A percentile compares a stretch with the other conserved stretches of the same genome.
Evolutionary conservation across 108 stramenopile genomes (phyloP).

Genomic region (Pseudonitzschia delicatissima): DNA sequence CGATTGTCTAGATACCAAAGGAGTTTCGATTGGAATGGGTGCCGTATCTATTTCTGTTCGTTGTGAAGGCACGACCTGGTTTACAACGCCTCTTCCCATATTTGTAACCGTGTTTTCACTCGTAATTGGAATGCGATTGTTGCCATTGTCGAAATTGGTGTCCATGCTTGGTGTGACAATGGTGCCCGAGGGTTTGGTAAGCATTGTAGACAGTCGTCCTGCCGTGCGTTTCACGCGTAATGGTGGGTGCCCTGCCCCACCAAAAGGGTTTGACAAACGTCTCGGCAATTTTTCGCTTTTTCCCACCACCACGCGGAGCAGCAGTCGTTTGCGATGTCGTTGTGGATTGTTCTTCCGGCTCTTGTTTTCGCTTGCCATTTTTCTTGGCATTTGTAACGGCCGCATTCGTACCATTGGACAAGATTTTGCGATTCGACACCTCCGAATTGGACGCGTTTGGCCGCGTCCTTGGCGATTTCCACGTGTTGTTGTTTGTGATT

Average conservation of each 20-base stretch:
- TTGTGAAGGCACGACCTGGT: neutral
- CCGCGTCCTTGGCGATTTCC: neutral
- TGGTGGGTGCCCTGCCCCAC: too few species aligned
- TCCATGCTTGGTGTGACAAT: neutral
- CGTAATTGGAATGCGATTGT: neutral
- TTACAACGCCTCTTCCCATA: neutral
- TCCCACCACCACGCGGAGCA: too few species aligned
- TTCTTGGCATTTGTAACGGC: too few species aligned
- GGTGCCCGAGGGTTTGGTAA: too few species aligned
- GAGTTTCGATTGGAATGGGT: slow-evolving; percentile 6
- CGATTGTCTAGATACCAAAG: slow-evolving; percentile 28
- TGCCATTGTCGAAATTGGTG: neutral
- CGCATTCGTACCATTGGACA: neutral
- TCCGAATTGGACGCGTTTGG: neutral
- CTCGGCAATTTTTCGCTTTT: too few species aligned
- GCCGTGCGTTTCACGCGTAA: too few species aligned
- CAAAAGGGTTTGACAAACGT: too few species aligned
- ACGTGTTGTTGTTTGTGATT: neutral
- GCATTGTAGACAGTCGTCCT: too few species aligned
- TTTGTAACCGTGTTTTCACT: neutral
- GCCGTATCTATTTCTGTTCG: slow-evolving; percentile 1
- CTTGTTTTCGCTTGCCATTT: too few species aligned
- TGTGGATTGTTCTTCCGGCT: too few species aligned
- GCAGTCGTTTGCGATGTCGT: too few species aligned
- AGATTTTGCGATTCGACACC: neutral